Base-by-base conservation (phyloP, 345 rosid species). In the Chamaenerion angustifolium region DNA sequence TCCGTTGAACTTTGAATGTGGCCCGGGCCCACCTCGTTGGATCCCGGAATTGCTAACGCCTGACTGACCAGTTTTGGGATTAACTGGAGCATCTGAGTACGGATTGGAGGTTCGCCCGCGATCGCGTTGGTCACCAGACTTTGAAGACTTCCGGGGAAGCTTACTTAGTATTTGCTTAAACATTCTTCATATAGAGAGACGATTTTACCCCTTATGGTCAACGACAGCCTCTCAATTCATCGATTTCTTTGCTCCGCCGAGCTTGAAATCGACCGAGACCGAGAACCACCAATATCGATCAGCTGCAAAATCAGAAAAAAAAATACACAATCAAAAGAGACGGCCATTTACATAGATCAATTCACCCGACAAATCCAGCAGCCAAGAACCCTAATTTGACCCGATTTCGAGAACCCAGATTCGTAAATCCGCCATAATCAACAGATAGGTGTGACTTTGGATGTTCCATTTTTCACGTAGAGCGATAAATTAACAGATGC, bases 101-200 rank as follows among this genome's bases (percentile, higher is more conserved):
- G 54, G 48, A 40, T 54, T 42, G 47, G 58, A 60, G 35, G 40
- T 43, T 25, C 57, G 46, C 11, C 58, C 58, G 41, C 27, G 51
- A 16, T 54, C 64, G 10, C 58, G 58, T 41, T 35, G 47, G 37
- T 53, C 58, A 12, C 48, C 46, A 6, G 64, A 60, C 11, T 60
- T 60, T 13, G 57, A 46, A 18, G 58, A 60, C 8, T 60, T 60
- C 8, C 58, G 57, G 13, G 64, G 64, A 53, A 60, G 64, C 53
- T 60, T 60, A 21, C 64, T 47, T 21, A 60, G 48, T 43, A 60
- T 44, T 40, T 53, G 52, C 31, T 60, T 60, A 21, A 60, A 37
- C 64, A 60, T 60, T 45, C 55, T 60, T 60, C 52, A 53, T 18
- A 45, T 48, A 46, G 46, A 12, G 23, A 52, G 42, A 42, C 19